A percentile compares a stretch with the other conserved stretches of the same genome.
phyloP scores from a whole-genome alignment of 2,329 filamentous ascomycete genomes.

The Pleomassaria siparia region DNA sequence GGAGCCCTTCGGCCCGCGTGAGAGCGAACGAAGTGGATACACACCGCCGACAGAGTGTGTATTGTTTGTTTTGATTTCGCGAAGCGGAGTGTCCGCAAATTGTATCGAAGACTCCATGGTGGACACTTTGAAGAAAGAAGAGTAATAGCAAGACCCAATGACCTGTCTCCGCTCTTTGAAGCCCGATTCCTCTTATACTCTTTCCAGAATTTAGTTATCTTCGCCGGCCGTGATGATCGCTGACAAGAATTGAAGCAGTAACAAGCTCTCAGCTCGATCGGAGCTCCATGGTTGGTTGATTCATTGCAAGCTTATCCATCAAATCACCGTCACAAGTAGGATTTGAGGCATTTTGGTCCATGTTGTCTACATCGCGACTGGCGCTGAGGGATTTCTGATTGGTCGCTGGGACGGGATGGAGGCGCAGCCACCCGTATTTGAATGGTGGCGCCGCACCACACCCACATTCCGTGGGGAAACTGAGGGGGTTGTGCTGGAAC shows the following conservation, averaged over 20 bases:
- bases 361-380: not conserved
- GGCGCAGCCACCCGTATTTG: conserved; percentile 1
- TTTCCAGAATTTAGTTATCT: conserved; percentile 3
- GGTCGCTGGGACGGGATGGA: not conserved
- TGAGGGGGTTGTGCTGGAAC: not conserved
- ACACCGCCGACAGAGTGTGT: conserved; percentile 23
- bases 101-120: conserved; percentile 29
- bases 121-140: not conserved
- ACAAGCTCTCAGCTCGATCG: conserved; percentile 13
- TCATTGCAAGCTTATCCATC: conserved; percentile 20
- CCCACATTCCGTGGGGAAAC: not conserved
- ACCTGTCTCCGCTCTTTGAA: no score
- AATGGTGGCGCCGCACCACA: not conserved
- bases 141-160: not conserved
- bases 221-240: conserved; percentile 2
- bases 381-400: conserved; percentile 2
- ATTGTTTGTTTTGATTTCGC: conserved; percentile 10
- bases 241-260: conserved; percentile 25
- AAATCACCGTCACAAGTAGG: conserved; percentile 13
- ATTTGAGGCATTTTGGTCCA: conserved; percentile 9
- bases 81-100: conserved; percentile 16
- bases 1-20: conserved; percentile 36
- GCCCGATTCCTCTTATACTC: conserved; percentile 1
- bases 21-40: conserved; percentile 22
- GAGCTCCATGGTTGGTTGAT: conserved; percentile 22